Evolutionary conservation across 352 stramenopile genomes (phyloP), one percentile per base, ranked within the genome.

Genomic region (Globisporangium paddicum): DNA sequence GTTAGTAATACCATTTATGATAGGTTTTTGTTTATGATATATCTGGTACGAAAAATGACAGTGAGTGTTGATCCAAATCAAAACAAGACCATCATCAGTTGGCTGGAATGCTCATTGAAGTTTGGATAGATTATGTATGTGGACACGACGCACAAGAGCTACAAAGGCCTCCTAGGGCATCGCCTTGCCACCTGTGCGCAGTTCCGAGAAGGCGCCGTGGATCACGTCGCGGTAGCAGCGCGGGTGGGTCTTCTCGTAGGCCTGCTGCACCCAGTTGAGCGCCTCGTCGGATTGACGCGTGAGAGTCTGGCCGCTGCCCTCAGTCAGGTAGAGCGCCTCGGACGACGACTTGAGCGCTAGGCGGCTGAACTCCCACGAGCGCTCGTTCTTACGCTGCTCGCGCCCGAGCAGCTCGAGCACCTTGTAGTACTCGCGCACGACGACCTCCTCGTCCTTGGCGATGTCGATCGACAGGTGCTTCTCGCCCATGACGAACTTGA

Each of bases 371-470:
- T 79, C 68, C 72, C 70, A 82, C 38, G 63, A 55, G 0, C 66
- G 54, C 37, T 76, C 61, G 47, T 79, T 75, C 19, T 69, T 57
- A 35, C 71, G 58, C 53, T 82, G 72, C 9, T 47, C 56, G 21
- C 72, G 72, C 1, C 67, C 55, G 28, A 82, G 60, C 26, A 79
- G 44, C 38, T 66, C 58, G 16, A 82, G 50, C 32, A 73, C 72
- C 63, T 79, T 79, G 63, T 79, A 79, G 46, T 75, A 73, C 0
- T 57, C 61, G 41, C 69, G 69, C 46, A 64, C 62, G 32, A 62
- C 32, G 6, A 52, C 50, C 34, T 77, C 69, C 26, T 79, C 71
- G 25, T 49, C 63, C 8, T 62, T 59, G 5, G 62, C 64, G 10
- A 82, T 62, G 23, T 71, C 65, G 32, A 82, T 66, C 34, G 64